Evolutionary conservation across 352 stramenopile species (phyloP).

Genomic region (Phytophthora fragariae): DNA sequence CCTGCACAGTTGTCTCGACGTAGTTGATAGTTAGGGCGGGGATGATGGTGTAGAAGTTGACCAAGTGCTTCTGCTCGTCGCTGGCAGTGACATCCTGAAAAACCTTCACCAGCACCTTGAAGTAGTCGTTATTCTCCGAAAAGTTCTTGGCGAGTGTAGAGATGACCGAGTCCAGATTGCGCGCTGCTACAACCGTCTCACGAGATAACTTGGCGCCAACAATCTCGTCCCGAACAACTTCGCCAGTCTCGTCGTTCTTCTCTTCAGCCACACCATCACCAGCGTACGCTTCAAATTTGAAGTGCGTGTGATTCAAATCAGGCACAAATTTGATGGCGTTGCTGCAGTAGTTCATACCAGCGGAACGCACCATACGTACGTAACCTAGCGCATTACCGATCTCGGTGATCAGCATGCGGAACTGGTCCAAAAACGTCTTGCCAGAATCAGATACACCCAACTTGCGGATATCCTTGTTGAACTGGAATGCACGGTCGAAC

Average conservation of each 20-base stretch:
- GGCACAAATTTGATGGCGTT: conserved; percentile 94
- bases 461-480: conserved; percentile 93
- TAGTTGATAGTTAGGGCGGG: conserved; percentile 92
- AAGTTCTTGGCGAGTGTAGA: conserved; percentile 91
- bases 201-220: conserved; percentile 72
- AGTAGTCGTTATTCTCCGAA: conserved; percentile 94
- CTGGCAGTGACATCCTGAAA: conserved; percentile 91
- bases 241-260: conserved; percentile 66
- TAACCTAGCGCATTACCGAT: conserved; percentile 95
- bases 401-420: conserved; percentile 92
- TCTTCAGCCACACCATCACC: conserved; percentile 66
- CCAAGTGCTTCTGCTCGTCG: conserved; percentile 90
- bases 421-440: conserved; percentile 92
- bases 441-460: conserved; percentile 86
- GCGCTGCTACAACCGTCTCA: conserved; percentile 84
- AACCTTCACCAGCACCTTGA: conserved; percentile 90
- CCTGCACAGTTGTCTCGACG: conserved; percentile 89
- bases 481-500: conserved; percentile 91
- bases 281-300: conserved; percentile 81
- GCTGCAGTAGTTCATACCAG: conserved; percentile 93
- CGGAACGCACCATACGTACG: conserved; percentile 93
- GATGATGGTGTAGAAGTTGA: conserved; percentile 94
- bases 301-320: conserved; percentile 89
- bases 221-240: conserved; percentile 54
- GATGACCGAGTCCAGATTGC: conserved; percentile 90